Evolutionary conservation across 495 filamentous ascomycete species (phyloP), one percentile per base, ranked within the genome.

Genomic region (Chaetomium tenue): DNA sequence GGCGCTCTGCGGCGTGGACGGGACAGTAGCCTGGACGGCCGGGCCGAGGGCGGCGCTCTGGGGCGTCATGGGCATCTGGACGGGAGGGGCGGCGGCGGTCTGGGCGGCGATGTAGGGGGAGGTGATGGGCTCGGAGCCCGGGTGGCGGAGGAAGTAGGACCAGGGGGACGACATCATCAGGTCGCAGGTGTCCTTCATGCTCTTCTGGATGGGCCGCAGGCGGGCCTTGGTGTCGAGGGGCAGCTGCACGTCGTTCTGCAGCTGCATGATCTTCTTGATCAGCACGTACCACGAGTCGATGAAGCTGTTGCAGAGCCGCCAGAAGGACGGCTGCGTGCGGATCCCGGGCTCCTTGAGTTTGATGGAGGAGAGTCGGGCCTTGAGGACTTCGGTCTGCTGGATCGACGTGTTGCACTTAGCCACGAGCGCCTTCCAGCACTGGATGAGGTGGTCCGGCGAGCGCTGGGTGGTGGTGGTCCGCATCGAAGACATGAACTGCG

Each of bases 21-120:
- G 91, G 22, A 96, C 87, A 0, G 92, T 97, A 2, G 92, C 91
- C 72, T 94, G 91, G 18, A 91, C 91, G 44, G 92, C 92, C 9
- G 91, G 90, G 5, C 92, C 92, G 5, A 96, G 83, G 16, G 92
- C 92, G 18, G 92, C 92, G 68, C 89, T 93, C 63, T 93, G 81
- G 8, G 92, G 92, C 23, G 82, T 85, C 80, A 85, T 84, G 2
- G 83, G 82, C 39, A 84, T 65, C 37, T 78, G 72, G 16, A 74
- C 68, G 22, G 58, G 60, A 61, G 20, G n/a, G 46, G 46, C 28
- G 48, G 57, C 23, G 3, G 9, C 28, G 30, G 80, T 37, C 20
- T 39, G 23, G 26, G 39, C 59, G 52, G 15, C 28, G 16, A 20
- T 20, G 47, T 60, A 68, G 20, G 62, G 66, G 28, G 58, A 62